Evolutionary conservation across 108 stramenopile species (phyloP).

Genomic region (Skeletonema tropicum): DNA sequence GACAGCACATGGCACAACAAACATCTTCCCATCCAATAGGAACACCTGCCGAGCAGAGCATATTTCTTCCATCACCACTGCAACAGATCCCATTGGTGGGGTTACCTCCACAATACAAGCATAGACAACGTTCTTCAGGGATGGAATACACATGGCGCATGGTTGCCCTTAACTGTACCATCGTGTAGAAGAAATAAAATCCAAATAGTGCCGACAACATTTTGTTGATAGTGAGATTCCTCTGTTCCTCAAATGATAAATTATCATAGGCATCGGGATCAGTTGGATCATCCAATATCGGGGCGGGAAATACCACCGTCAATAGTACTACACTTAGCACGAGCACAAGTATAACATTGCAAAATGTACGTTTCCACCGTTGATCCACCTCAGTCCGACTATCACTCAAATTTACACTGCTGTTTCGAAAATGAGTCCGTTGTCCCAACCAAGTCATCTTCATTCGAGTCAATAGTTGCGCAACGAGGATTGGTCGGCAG

Average conservation of each 20-base stretch:
- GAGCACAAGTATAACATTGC: slow-evolving; percentile 22
- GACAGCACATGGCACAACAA: slow-evolving; percentile 71
- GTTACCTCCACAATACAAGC: slow-evolving; percentile 28
- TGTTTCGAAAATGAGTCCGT: neutral
- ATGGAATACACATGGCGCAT: slow-evolving; percentile 48
- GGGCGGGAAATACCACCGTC: slow-evolving; percentile 9
- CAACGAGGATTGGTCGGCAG: slow-evolving; percentile 54
- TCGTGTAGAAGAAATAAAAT: slow-evolving; percentile 27
- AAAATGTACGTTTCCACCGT: slow-evolving; percentile 34
- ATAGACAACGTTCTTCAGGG: slow-evolving; percentile 43
- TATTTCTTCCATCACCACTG: slow-evolving; percentile 3
- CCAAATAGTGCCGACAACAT: slow-evolving; percentile 8
- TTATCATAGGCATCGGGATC: slow-evolving; percentile 11
- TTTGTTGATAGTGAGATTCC: slow-evolving; percentile 25
- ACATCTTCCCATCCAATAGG: slow-evolving; percentile 74
- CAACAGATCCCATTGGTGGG: slow-evolving; percentile 25
- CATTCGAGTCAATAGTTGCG: slow-evolving; percentile 52
- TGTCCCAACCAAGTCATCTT: slow-evolving; percentile 58
- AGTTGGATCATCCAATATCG: neutral
- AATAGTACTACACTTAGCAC: slow-evolving; percentile 7
- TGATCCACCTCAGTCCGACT: slow-evolving; percentile 19
- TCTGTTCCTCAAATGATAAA: slow-evolving; percentile 11
- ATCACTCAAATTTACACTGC: slow-evolving; percentile 12
- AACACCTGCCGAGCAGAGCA: slow-evolving; percentile 15
- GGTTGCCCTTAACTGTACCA: slow-evolving; percentile 34